These are phyloP conservation scores for Hippophae rhamnoides DNA, from an alignment of 306 rosid species.

Conservation along the genomic window DNA sequence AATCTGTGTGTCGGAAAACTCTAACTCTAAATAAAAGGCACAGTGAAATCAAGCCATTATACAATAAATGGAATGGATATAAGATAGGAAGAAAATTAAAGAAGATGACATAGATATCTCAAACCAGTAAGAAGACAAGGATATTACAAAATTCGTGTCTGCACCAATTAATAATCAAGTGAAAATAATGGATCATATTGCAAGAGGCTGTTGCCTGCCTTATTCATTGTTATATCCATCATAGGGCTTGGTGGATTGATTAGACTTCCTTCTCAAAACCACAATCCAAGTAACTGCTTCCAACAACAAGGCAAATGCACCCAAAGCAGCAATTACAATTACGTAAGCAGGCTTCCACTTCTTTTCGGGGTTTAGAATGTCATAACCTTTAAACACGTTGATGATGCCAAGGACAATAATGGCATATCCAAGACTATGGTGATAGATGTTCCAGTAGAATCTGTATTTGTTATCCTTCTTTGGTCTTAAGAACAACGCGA, in stretches of 20 bases:
- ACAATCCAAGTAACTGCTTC: constrained; percentile 30
- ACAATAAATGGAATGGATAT: too few species aligned
- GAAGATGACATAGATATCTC: too few species aligned
- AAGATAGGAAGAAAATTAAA: too few species aligned
- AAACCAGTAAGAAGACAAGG: too few species aligned
- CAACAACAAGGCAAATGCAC: background rate
- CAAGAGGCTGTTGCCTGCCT: constrained; percentile 18
- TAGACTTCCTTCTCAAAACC: constrained; percentile 44
- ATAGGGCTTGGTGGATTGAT: constrained; percentile 36
- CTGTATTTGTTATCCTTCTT: constrained; percentile 18
- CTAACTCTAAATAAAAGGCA: too few species aligned
- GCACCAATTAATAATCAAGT: too few species aligned
- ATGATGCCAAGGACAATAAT: constrained; percentile 14
- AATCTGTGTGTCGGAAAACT: too few species aligned
- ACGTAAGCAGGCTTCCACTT: constrained; percentile 13
- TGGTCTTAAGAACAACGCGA: constrained; percentile 15
- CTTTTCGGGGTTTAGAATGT: constrained; percentile 1
- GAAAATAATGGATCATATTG: background rate
- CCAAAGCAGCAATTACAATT: constrained; percentile 8
- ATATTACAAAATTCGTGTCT: too few species aligned
- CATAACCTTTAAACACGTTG: constrained; percentile 14
- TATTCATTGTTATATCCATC: constrained; percentile 42
- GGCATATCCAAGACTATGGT: constrained; percentile 11
- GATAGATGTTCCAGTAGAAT: constrained; percentile 17
- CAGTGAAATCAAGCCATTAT: too few species aligned